A percentile compares a stretch with the other conserved stretches of the same genome.
Conservation (phyloP, 2,329 filamentous ascomycete genomes). For the Colletotrichum tofieldiae region DNA sequence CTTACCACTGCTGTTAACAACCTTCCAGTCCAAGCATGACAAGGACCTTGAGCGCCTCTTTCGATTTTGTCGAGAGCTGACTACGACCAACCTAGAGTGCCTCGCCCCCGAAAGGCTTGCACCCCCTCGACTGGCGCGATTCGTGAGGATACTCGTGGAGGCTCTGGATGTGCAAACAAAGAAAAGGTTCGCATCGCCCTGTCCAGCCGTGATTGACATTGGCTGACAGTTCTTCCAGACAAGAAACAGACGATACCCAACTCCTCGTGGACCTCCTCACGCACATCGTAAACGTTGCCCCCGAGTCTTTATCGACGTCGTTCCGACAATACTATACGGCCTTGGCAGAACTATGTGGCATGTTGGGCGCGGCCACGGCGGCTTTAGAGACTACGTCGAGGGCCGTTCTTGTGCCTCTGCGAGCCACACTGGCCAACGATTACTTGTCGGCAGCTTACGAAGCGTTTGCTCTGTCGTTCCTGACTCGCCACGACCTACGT, state of each 20-base stretch:
- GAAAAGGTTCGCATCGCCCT: conserved; percentile 8
- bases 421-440: conserved; percentile 33
- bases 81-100: conserved; percentile 52
- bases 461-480: conserved; percentile 57
- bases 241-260: conserved; percentile 46
- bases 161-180: conserved; percentile 48
- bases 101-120: conserved; percentile 54
- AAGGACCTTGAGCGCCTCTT: conserved; percentile 67
- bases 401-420: conserved; percentile 45
- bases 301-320: conserved; percentile 49
- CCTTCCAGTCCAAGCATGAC: conserved; percentile 61
- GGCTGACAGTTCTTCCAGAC: conserved; percentile 35
- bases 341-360: conserved; percentile 55
- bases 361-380: conserved; percentile 26
- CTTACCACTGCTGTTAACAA: conserved; percentile 64
- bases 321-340: conserved; percentile 58
- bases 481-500: conserved; percentile 54
- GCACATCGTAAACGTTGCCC: conserved; percentile 50
- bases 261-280: conserved; percentile 56
- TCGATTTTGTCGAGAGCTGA: conserved; percentile 62
- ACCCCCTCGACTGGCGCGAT: conserved; percentile 50
- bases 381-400: conserved; percentile 43
- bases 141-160: conserved; percentile 56
- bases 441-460: conserved; percentile 49
- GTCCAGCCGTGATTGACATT: no score